Evolutionary conservation across 2,329 filamentous ascomycete genomes (phyloP), one percentile per base, ranked within the genome.

Genomic region (Verruconis gallopava): DNA sequence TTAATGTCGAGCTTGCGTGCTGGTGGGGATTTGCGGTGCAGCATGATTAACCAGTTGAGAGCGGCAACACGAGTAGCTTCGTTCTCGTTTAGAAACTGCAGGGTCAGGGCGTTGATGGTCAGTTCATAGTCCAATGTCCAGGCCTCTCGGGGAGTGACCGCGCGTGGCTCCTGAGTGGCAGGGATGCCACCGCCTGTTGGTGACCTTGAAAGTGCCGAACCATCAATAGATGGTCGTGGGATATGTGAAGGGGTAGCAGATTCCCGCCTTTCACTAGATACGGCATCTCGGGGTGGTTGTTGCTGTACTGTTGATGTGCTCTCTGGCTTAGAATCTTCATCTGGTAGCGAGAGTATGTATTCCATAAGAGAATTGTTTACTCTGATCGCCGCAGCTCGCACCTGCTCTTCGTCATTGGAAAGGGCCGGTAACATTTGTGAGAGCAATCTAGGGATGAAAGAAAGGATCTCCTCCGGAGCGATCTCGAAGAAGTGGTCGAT

Each of bases 401-500:
- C 93, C 34, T 80, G 77, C 49, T 96, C 88, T 11, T 91, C 82
- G 40, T 81, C 84, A 54, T 88, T 93, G 4, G 89, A 89, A 73
- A 98, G 85, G 20, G 88, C 86, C 13, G 91, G 93, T 20, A 98
- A 72, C 43, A 98, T 81, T 54, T 95, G 85, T 1, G 86, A 85
- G 34, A 98, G 66, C 21, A 98, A 79, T 51, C 85, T 84, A 17
- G 93, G 93, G 1, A 93, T 91, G 58, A 96, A 96, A 3, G 84
- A 83, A 33, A 98, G 71, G 3, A 98, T 93, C 54, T 98, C 91
- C 56, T 95, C 91, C 0, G 91, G 89, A 52, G 88, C 95, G 36
- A 98, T 96, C 48, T 96, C 88, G 51, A 98, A 81, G 57, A 98
- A 95, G 46, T 82, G 83, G 50, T 95, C 86, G 49, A 98, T 86